phyloP scores from a whole-genome alignment of 805 yeast genomes.

The Schizosaccharomyces japonicus region DNA sequence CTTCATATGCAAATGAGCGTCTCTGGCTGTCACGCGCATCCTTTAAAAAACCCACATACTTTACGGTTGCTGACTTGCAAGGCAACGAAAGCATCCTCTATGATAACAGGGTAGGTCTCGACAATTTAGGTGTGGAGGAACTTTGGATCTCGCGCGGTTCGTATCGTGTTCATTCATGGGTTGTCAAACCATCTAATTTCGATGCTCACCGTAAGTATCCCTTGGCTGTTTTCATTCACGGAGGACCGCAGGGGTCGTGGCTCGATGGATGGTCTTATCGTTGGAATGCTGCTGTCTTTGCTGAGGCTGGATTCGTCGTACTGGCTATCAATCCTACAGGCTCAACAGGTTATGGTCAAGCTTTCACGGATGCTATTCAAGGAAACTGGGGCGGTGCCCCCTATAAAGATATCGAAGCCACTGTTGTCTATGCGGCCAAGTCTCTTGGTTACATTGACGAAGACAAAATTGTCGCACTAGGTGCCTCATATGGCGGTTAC shows the following conservation, averaged over 20 bases:
- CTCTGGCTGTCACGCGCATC: not conserved
- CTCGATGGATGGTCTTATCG: slow-evolving; percentile 12
- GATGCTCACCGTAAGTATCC: slow-evolving; percentile 11
- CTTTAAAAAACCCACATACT: not conserved
- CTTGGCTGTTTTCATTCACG: slow-evolving; percentile 13
- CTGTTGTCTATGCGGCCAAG: slow-evolving; percentile 9
- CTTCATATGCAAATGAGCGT: not conserved
- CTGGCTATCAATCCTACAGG: slow-evolving; percentile 14
- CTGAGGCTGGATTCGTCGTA: slow-evolving; percentile 13
- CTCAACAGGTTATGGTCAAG: slow-evolving; percentile 14
- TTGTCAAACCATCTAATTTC: slow-evolving; percentile 10
- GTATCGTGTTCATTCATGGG: slow-evolving; percentile 11
- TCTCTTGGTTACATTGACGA: slow-evolving; percentile 10
- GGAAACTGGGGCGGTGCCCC: slow-evolving; percentile 14
- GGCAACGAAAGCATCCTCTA: not conserved
- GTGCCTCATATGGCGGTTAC: slow-evolving; percentile 14
- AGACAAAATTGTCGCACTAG: slow-evolving; percentile 12
- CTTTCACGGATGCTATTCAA: slow-evolving; percentile 11
- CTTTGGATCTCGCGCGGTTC: slow-evolving; percentile 12
- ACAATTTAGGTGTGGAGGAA: slow-evolving; percentile 6
- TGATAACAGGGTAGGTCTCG: not conserved
- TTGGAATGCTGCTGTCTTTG: slow-evolving; percentile 14
- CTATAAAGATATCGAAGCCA: slow-evolving; percentile 13
- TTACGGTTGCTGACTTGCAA: not conserved
- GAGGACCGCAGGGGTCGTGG: slow-evolving; percentile 15